Evolutionary conservation across 768 basidiomycete species (phyloP).

Genomic region (Kwoniella sp.): DNA sequence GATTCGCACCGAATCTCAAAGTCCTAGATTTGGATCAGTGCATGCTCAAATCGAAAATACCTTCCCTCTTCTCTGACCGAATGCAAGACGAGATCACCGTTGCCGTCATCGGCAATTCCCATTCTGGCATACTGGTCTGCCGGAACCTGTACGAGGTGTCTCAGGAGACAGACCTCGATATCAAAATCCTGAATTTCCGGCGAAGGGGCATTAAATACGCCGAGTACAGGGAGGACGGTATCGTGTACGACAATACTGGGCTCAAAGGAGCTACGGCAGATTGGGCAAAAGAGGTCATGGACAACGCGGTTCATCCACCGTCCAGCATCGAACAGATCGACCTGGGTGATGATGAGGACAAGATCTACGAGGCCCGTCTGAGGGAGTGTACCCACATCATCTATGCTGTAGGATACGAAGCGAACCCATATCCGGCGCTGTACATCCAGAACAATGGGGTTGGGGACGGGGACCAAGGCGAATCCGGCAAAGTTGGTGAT

Average conservation of each 20-base stretch:
- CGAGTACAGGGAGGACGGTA: conserved; percentile 37
- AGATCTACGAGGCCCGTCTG: conserved; percentile 27
- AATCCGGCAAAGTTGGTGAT: too few relatives aligned
- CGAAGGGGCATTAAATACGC: conserved; percentile 31
- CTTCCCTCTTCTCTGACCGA: conserved; percentile 15
- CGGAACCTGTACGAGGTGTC: conserved; percentile 32
- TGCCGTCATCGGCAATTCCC: conserved; percentile 39
- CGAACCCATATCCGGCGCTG: conserved; percentile 23
- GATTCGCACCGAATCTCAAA: conserved; percentile 21
- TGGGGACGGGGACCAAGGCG: not conserved
- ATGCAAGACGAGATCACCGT: conserved; percentile 11
- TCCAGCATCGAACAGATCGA: conserved; percentile 25
- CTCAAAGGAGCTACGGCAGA: conserved; percentile 36
- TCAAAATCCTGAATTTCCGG: conserved; percentile 34
- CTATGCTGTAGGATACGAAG: conserved; percentile 39
- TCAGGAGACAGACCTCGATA: conserved; percentile 7
- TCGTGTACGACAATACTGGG: conserved; percentile 39
- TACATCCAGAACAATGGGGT: conserved; percentile 5
- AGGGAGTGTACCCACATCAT: conserved; percentile 35
- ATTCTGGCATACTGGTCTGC: conserved; percentile 36
- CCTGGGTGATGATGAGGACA: conserved; percentile 4
- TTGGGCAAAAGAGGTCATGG: conserved; percentile 34
- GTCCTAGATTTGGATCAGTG: conserved; percentile 34
- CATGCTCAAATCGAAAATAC: conserved; percentile 23
- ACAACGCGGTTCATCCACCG: not conserved